These are phyloP conservation scores for Ambrosia hybrid DNA, from an alignment of 140 eudicot genomes.

Conservation along the genomic window DNA sequence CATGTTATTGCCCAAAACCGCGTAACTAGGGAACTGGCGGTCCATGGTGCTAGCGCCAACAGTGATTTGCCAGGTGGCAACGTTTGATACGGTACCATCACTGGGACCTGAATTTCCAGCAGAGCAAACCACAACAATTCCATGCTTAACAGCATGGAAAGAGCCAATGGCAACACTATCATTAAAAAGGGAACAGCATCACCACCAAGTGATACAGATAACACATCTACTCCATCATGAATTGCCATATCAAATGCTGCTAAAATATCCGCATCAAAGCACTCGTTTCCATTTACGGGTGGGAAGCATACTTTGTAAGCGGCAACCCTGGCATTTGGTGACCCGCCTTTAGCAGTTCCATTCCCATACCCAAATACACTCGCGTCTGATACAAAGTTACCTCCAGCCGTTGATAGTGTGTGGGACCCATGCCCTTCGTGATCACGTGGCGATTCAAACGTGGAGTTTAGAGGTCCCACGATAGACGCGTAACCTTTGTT, in stretches of 20 bases:
- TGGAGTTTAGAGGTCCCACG: conserved; percentile 56
- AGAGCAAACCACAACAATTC: conserved; percentile 72
- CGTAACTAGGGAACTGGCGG: conserved; percentile 55
- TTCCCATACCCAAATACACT: conserved; percentile 77
- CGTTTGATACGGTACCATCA: conserved; percentile 66
- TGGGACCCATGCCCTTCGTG: conserved; percentile 90
- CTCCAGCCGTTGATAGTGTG: conserved; percentile 94
- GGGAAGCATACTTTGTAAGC: conserved; percentile 95
- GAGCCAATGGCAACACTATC: conserved; percentile 83
- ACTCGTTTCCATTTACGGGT: conserved; percentile 72
- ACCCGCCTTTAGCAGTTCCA: conserved; percentile 96
- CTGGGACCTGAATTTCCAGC: conserved; percentile 92
- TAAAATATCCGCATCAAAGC: conserved; percentile 83
- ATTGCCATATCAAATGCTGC: conserved; percentile 92
- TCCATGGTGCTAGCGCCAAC: conserved; percentile 96
- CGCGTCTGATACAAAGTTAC: conserved; percentile 71
- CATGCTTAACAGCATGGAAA: conserved; percentile 84
- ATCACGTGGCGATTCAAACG: conserved; percentile 66
- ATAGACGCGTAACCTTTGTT: conserved; percentile 74
- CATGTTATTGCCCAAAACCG: conserved; percentile 58
- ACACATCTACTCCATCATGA: conserved; percentile 79
- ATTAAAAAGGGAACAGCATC: conserved; percentile 54
- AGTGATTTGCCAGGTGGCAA: conserved; percentile 83
- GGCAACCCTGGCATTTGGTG: conserved; percentile 84
- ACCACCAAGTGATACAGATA: conserved; percentile 89